phyloP scores from a whole-genome alignment of 2,329 filamentous ascomycete genomes.

The Aspergillus floridensis region DNA sequence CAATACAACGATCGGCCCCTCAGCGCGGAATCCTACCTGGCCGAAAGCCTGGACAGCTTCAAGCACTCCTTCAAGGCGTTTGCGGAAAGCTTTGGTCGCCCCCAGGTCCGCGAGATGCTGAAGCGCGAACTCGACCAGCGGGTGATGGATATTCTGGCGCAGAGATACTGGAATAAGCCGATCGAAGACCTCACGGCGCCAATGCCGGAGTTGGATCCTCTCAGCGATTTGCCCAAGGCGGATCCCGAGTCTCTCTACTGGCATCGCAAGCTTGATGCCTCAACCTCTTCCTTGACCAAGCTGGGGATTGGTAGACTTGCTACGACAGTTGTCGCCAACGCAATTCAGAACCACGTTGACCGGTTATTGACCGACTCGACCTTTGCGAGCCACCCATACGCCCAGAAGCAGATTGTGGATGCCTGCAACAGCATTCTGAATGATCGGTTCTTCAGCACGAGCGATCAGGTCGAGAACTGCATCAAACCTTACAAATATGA shows the following conservation, averaged over 20 bases:
- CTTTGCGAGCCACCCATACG: slow-evolving; percentile 87
- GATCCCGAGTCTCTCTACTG: slow-evolving; percentile 84
- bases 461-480: slow-evolving; percentile 96
- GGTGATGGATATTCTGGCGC: slow-evolving; percentile 86
- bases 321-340: slow-evolving; percentile 82
- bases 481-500: slow-evolving; percentile 99
- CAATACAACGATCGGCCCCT: slow-evolving; percentile 97
- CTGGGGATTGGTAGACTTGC: slow-evolving; percentile 89
- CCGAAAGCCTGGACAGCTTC: slow-evolving; percentile 91
- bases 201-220: slow-evolving; percentile 65
- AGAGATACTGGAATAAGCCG: slow-evolving; percentile 96
- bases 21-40: slow-evolving; percentile 93
- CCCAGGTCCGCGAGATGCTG: slow-evolving; percentile 82
- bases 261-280: slow-evolving; percentile 91
- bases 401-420: slow-evolving; percentile 86
- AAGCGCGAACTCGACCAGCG: slow-evolving; percentile 93
- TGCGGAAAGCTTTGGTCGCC: slow-evolving; percentile 80
- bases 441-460: slow-evolving; percentile 93
- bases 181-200: slow-evolving; percentile 74
- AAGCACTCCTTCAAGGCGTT: slow-evolving; percentile 98
- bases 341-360: slow-evolving; percentile 83
- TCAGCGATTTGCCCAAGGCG: slow-evolving; percentile 78
- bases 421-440: slow-evolving; percentile 87
- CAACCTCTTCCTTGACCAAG: slow-evolving; percentile 85
- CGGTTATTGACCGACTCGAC: slow-evolving; percentile 74